phyloP scores from a whole-genome alignment of 2,329 filamentous ascomycete species.

The Venturia carpophila region DNA sequence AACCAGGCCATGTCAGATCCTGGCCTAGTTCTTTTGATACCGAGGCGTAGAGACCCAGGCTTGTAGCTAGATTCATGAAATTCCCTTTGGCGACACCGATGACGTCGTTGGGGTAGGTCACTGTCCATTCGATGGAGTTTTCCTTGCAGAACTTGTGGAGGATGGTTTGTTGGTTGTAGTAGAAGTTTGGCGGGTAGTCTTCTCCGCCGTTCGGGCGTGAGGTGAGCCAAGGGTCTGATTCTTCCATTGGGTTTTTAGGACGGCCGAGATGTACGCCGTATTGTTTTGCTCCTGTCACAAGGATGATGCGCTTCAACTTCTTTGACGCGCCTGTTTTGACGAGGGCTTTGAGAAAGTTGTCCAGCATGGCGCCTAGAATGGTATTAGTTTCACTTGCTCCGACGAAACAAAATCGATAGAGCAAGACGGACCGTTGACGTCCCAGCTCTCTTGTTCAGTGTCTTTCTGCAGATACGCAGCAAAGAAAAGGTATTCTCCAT shows the following conservation, averaged over 20 bases:
- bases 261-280: conserved; percentile 47
- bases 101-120: conserved; percentile 41
- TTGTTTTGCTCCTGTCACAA: conserved; percentile 45
- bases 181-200: conserved; percentile 39
- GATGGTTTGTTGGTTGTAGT: conserved; percentile 44
- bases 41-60: conserved; percentile 27
- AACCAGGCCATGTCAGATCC: conserved; percentile 26
- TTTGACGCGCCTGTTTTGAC: conserved; percentile 35
- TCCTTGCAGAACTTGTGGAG: conserved; percentile 29
- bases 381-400: background rate
- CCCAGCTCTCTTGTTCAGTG: conserved; percentile 30
- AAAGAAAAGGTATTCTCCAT: conserved; percentile 38
- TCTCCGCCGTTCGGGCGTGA: conserved; percentile 21
- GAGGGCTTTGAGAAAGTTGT: conserved; percentile 42
- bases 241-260: conserved; percentile 41
- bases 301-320: conserved; percentile 41
- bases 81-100: conserved; percentile 36
- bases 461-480: conserved; percentile 36
- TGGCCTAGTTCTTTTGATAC: conserved; percentile 27
- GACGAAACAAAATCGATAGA: background rate
- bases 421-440: conserved; percentile 28
- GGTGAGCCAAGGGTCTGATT: conserved; percentile 40
- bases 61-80: conserved; percentile 31
- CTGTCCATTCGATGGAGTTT: conserved; percentile 34
- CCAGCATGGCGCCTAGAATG: conserved; percentile 35